Evolutionary conservation across 306 rosid species (phyloP).

Genomic region (Astragalus glycyphyllos): DNA sequence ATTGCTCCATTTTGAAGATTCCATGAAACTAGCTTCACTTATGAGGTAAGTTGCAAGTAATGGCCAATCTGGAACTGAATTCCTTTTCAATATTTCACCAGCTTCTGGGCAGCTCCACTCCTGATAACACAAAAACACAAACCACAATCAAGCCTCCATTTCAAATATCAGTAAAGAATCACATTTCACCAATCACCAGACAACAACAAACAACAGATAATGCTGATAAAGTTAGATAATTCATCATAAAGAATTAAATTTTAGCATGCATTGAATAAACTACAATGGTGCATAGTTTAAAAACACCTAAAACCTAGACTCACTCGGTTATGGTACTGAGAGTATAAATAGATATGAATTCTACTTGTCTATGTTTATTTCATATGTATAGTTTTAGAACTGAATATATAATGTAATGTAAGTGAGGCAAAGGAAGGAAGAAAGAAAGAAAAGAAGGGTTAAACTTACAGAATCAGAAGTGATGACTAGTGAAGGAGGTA

Average conservation of each 20-base stretch:
- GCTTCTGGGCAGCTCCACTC: constrained; percentile 81
- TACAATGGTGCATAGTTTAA: neutral
- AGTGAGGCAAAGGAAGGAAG: neutral
- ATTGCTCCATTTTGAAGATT: constrained; percentile 89
- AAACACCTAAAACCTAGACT: no score
- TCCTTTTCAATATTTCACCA: constrained; percentile 71
- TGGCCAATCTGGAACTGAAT: constrained; percentile 96
- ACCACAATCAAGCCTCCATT: constrained; percentile 14
- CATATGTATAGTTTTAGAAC: no score
- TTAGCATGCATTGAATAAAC: neutral
- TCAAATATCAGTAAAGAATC: neutral
- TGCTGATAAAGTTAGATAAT: constrained; percentile 1
- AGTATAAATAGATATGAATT: neutral
- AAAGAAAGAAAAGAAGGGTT: neutral
- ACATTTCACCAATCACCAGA: neutral
- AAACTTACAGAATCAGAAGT: constrained; percentile 70
- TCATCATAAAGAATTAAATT: constrained; percentile 13
- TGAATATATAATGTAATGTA: no score
- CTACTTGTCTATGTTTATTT: neutral
- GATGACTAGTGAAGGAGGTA: constrained; percentile 81
- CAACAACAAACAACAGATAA: neutral
- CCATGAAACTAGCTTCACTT: constrained; percentile 84
- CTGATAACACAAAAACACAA: constrained; percentile 46
- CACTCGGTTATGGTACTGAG: no score
- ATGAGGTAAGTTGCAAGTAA: constrained; percentile 88